Conservation (phyloP, 495 filamentous ascomycete species). For the Podospora tetraspora region DNA sequence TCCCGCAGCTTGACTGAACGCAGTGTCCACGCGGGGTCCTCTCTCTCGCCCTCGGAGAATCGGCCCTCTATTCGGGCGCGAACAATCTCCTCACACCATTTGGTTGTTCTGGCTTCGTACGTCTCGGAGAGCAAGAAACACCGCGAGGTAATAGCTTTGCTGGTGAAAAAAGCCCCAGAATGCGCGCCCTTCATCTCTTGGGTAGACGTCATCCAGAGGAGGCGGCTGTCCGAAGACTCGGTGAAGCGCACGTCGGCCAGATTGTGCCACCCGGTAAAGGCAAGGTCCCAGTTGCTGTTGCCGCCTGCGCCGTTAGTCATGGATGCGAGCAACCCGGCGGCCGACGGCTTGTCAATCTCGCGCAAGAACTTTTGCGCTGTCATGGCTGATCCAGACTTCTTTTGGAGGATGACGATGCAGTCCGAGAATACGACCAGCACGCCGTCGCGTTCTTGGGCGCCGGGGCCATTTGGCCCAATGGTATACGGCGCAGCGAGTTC, state of each 20-base stretch:
- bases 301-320: conserved; percentile 52
- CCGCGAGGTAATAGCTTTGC: conserved; percentile 47
- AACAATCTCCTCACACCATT: conserved; percentile 77
- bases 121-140: conserved; percentile 63
- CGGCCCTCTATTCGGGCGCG: conserved; percentile 83
- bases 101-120: conserved; percentile 73
- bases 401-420: conserved; percentile 68
- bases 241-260: conserved; percentile 69
- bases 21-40: conserved; percentile 73
- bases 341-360: conserved; percentile 71
- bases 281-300: conserved; percentile 55
- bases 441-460: conserved; percentile 46
- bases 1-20: conserved; percentile 56
- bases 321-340: conserved; percentile 50
- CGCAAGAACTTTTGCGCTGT: conserved; percentile 74
- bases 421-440: conserved; percentile 84
- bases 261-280: conserved; percentile 65
- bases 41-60: conserved; percentile 70
- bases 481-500: conserved; percentile 71
- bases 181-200: conserved; percentile 50
- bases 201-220: conserved; percentile 64
- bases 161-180: conserved; percentile 43
- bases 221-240: conserved; percentile 66
- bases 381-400: conserved; percentile 51
- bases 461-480: conserved; percentile 8